Evolutionary conservation across 2,329 filamentous ascomycete species (phyloP), one percentile per base, ranked within the genome.

Genomic region (Leptoxyphium fumago): DNA sequence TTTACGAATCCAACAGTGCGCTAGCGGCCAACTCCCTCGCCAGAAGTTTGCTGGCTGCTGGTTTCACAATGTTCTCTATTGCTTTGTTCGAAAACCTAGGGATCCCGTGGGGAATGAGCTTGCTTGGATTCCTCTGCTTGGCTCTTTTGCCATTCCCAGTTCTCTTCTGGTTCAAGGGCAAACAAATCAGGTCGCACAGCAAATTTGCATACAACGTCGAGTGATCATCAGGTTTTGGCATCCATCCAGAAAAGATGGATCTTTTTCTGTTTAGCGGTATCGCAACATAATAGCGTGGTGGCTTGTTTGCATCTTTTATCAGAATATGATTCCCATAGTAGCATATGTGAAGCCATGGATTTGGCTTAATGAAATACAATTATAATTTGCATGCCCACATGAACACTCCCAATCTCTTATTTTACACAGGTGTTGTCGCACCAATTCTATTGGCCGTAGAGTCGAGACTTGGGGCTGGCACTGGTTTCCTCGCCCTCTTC

Each of bases 401-500:
- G 21, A 26, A 26, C 7, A 26, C 7, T 7, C 7, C 21, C 21
- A 26, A 38, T 3, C 34, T 38, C 15, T 14, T 14, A 14, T n/a
- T 21, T 42, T 29, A 46, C 26, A 29, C 32, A 11, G 50, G 45
- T 38, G 54, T 57, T 8, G 56, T 57, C 2, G 49, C 50, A 10
- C 48, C 42, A 43, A 58, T 46, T 40, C 54, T 52, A 38, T 50
- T 48, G 13, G 56, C 56, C 29, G 52, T 55, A 11, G 45, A 43
- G 34, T 53, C 51, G 46, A 55, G 40, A 21, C 38, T 50, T 2
- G 50, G 49, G 13, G 42, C 30, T 29, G 76, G 72, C 48, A 84
- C 63, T 57, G 77, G 72, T 59, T 78, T 75, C 64, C 87, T 77
- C 41, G 88, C 84, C 55, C 79, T 77, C 71, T 86, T 91, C 60